Percentiles rank a stretch among this genome's conserved stretches.
Conservation (phyloP, 2,329 filamentous ascomycete species). For the Xylaria arbuscula region DNA sequence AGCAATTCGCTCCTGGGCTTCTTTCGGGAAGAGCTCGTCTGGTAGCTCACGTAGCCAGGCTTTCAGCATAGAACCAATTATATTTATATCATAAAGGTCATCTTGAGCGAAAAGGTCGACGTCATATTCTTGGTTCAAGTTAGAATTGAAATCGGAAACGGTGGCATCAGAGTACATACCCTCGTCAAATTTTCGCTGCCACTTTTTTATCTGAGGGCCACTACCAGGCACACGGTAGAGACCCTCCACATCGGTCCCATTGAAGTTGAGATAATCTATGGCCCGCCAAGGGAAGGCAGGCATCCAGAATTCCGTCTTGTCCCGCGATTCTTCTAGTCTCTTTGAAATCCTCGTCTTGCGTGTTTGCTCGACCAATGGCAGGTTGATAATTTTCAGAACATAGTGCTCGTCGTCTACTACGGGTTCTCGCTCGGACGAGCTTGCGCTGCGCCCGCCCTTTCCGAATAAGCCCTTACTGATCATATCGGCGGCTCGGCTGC, state of each 20-base stretch:
- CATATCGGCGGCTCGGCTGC: conserved; percentile 80
- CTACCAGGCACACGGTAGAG: conserved; percentile 93
- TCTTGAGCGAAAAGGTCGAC: conserved; percentile 89
- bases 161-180: conserved; percentile 59
- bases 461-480: conserved; percentile 86
- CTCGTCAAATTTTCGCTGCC: conserved; percentile 91
- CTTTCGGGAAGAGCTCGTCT: conserved; percentile 91
- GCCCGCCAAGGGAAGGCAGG: conserved; percentile 94
- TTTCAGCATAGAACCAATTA: conserved; percentile 95
- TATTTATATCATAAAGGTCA: conserved; percentile 95
- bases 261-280: conserved; percentile 96
- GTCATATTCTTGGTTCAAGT: conserved; percentile 72
- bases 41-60: conserved; percentile 95
- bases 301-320: conserved; percentile 99
- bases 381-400: conserved; percentile 83
- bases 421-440: conserved; percentile 72
- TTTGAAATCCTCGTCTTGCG: conserved; percentile 92
- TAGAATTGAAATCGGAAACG: conserved; percentile 23
- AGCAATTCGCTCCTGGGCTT: conserved; percentile 81
- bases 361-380: conserved; percentile 87
- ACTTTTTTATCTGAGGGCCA: conserved; percentile 89
- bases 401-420: conserved; percentile 85
- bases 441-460: conserved; percentile 79
- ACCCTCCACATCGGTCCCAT: conserved; percentile 92
- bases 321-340: conserved; percentile 83